A percentile compares a stretch with the other conserved stretches of the same genome.
Conservation (phyloP, 75 land plant species). For the Sequoia sempervirens region DNA sequence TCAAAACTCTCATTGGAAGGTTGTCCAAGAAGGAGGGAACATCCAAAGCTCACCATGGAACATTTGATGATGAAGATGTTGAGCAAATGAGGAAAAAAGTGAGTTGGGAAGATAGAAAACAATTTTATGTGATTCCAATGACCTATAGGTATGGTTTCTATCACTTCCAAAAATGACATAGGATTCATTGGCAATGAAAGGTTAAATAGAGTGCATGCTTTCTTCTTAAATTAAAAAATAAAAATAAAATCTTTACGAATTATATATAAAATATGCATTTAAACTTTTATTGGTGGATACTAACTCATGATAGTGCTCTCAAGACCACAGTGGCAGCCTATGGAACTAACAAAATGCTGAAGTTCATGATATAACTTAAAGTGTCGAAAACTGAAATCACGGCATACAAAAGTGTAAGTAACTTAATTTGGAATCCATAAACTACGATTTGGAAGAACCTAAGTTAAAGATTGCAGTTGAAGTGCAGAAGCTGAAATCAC, state of each 20-base stretch:
- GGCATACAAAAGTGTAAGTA: no score
- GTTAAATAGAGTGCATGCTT: neutral
- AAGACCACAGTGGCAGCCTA: neutral
- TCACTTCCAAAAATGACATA: neutral
- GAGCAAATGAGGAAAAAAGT: constrained; percentile 41
- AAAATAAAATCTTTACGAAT: neutral
- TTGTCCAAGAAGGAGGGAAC: constrained; percentile 64
- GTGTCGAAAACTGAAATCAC: neutral
- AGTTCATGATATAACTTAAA: neutral
- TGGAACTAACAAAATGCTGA: neutral
- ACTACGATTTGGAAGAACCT: neutral
- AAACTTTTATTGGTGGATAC: neutral
- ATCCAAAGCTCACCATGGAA: constrained; percentile 76
- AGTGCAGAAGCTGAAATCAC: neutral
- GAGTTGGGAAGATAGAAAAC: constrained; percentile 49
- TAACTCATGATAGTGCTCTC: neutral
- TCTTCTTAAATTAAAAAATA: neutral
- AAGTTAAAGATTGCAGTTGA: neutral
- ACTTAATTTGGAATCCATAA: neutral
- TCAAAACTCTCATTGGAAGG: constrained; percentile 51
- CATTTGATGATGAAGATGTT: constrained; percentile 59
- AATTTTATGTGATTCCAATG: constrained; percentile 60
- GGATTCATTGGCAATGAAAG: neutral
- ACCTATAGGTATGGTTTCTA: constrained; percentile 39
- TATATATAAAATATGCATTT: neutral